Conservation (phyloP, 129 eudicot species). For the Centrapalus pauciflorus region DNA sequence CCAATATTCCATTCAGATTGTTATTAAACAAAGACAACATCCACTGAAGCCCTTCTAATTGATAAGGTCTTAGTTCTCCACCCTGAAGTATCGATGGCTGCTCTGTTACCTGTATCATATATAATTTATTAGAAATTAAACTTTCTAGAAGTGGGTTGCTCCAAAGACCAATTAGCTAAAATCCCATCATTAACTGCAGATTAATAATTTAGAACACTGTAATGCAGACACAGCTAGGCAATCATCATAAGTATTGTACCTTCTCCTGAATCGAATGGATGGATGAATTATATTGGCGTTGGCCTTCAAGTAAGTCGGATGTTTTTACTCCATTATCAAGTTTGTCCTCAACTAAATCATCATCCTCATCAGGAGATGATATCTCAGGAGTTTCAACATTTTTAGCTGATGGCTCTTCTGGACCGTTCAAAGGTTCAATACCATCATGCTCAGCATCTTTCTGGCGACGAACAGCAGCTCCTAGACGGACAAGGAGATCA, state of each 20-base stretch:
- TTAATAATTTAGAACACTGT: neutral
- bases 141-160: neutral
- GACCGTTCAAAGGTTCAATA: constrained; percentile 65
- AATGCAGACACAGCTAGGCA: neutral
- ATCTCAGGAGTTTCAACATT: constrained; percentile 40
- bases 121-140: constrained; percentile 2
- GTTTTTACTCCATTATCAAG: constrained; percentile 43
- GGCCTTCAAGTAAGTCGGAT: constrained; percentile 91
- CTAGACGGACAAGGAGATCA: constrained; percentile 88
- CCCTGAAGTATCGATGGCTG: constrained; percentile 95
- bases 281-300: constrained; percentile 85
- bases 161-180: neutral
- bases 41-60: constrained; percentile 98
- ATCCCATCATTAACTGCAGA: neutral
- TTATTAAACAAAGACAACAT: constrained; percentile 86
- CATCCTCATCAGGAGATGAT: constrained; percentile 49
- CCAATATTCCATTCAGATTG: constrained; percentile 90
- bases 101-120: constrained; percentile 69
- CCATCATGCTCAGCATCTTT: constrained; percentile 87
- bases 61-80: constrained; percentile 85
- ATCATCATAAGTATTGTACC: constrained; percentile 36
- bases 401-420: constrained; percentile 44
- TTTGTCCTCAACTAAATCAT: constrained; percentile 36
- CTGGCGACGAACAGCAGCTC: constrained; percentile 99
- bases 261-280: constrained; percentile 96